Base-by-base conservation (phyloP, 169 alveolate genomes). In the Plasmodium gaboni region DNA sequence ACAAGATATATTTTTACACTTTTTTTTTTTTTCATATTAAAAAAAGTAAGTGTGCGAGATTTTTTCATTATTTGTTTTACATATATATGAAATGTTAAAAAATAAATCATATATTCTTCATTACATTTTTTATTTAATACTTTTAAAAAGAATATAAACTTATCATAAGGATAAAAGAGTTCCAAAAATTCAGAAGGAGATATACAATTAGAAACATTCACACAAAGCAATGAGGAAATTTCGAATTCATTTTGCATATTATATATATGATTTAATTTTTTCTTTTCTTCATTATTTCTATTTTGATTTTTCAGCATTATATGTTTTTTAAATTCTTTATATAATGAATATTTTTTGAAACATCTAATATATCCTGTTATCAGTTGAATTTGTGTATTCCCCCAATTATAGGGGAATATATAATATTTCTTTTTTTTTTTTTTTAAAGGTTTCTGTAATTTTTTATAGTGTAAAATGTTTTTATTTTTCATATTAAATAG, bases 81-180 rank as follows among this genome's bases (percentile, higher is more conserved):
- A 76, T 76, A 76, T 38, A 64, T 59, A 76, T 51, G 17, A 68
- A 76, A 76, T 17, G 89, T 76, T 76, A 76, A 57, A 32, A 76
- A 76, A 57, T 76, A 76, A 3, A 76, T 76, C 89, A 76, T 76
- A 55, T 76, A 76, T 57, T 76, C 89, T 76, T 76, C 89, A 64
- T 50, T 26, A 38, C 19, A 19, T 64, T 76, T 76, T 57, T 64
- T 76, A 51, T 76, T 76, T 76, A 76, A 64, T 22, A 76, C 78
- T 64, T 64, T 76, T 76, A 76, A 76, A 76, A 76, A 76, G 65
- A 76, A 76, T 61, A 76, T 64, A 65, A 76, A 76, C 50, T 76
- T 63, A 57, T 76, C 89, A 53, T 26, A 76, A 4, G 89, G 89
- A 44, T 76, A 68, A 63, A 76, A 59, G 6, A 64, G 46, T 65